Evolutionary conservation across 495 filamentous ascomycete species (phyloP), one percentile per base, ranked within the genome.

Genomic region (Aspergillus cristatus): DNA sequence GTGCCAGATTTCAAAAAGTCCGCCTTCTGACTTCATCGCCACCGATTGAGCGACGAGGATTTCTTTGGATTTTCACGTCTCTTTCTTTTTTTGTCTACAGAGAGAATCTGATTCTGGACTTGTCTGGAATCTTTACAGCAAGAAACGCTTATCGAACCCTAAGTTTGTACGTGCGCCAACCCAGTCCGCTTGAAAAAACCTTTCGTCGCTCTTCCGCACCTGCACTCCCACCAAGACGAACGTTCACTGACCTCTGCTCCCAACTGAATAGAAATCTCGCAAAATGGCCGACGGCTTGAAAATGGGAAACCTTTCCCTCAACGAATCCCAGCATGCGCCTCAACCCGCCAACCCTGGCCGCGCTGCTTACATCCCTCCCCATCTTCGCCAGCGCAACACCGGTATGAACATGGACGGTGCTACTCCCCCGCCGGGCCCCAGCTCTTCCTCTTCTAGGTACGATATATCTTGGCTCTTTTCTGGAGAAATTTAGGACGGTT

Each of bases 221-320:
- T n/a, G n/a, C n/a, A n/a, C n/a, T n/a, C n/a, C n/a, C n/a, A n/a
- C n/a, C n/a, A n/a, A n/a, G n/a, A n/a, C n/a, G n/a, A n/a, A n/a
- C n/a, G n/a, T n/a, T n/a, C n/a, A n/a, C n/a, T n/a, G n/a, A n/a
- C n/a, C n/a, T n/a, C n/a, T n/a, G 24, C 12, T 45, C 37, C 7
- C 8, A 16, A 16, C 39, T n/a, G n/a, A n/a, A n/a, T n/a, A n/a
- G n/a, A n/a, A n/a, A n/a, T n/a, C n/a, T 41, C 69, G 57, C 53
- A 69, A 79, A 59, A 97, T 97, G 91, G 90, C 91, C 63, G 88
- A 95, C 63, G 80, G 93, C 68, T 78, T 98, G 48, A 86, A 88
- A 62, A 89, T 96, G 83, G 78, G 75, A 61, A 80, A 82, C 58
- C 71, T 94, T 54, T 82, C 72, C 58, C 71, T 95, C 48, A 74